Base-by-base conservation (phyloP, 2,329 filamentous ascomycete species). In the Aureobasidium vineae region DNA sequence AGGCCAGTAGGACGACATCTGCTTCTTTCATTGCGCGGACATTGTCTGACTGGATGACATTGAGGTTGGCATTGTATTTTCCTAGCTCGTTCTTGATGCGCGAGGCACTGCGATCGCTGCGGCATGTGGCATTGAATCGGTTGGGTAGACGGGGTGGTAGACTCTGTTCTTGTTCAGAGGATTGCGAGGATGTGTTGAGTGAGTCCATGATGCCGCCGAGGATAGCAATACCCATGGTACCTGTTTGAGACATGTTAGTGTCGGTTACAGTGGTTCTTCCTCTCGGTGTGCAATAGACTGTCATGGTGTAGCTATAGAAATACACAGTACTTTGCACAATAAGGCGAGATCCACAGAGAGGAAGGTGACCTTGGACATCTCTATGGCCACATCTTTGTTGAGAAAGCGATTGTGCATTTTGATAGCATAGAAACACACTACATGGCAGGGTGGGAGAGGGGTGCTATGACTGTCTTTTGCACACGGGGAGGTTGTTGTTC, bases 181-280 rank as follows among this genome's bases (percentile, higher is more conserved):
- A 53, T 45, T 41, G 50, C n/a, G 63, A 65, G 56, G 78, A 76
- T 80, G 79, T 70, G 77, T 83, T 72, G 52, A 95, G 83, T 13
- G 90, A 90, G 68, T 86, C 82, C 71, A 96, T 85, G 74, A 97
- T 89, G 70, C 91, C 92, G 65, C 85, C 88, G 66, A 96, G 85
- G 71, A 96, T 93, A 67, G 91, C 91, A 68, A 91, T 90, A 67
- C 92, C 92, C 86, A 96, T 90, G 63, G 88, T 93, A 70, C 91
- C 90, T 92, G 71, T 63, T 59, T 13, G 11, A 3, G n/a, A 11
- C 15, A 4, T 15, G 21, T 63, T 6, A 49, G 43, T 23, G 2
- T 45, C 23, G 8, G 7, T 6, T n/a, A 15, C 23, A 15, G 23
- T 19, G 41, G 21, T 13, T 47, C 5, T 11, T 21, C 11, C 13